phyloP scores from a whole-genome alignment of 2,329 filamentous ascomycete species.

The Sclerotinia spermophila region DNA sequence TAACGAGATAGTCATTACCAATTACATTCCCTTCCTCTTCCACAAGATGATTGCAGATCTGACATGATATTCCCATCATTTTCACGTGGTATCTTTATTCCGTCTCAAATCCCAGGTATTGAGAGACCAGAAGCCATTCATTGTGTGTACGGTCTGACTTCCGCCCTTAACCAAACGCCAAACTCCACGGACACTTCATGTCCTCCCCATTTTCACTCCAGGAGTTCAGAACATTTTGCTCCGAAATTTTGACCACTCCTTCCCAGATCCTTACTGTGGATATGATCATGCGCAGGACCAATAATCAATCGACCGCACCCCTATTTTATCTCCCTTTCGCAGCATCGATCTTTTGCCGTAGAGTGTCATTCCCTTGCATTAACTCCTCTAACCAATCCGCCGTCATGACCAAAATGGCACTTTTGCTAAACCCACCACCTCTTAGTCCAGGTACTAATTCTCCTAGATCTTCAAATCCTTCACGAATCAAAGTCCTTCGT shows the following conservation, averaged over 20 bases:
- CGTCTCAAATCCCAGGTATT: background rate
- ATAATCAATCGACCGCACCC: background rate
- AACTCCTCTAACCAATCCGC: constrained; percentile 76
- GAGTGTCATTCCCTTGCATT: constrained; percentile 61
- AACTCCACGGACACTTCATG: background rate
- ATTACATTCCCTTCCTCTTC: background rate
- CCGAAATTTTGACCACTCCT: background rate
- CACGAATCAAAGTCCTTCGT: constrained; percentile 72
- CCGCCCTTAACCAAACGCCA: background rate
- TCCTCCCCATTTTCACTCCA: background rate
- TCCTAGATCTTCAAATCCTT: constrained; percentile 77
- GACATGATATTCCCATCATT: background rate
- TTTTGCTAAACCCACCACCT: constrained; percentile 77
- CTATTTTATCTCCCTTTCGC: background rate
- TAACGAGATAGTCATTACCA: background rate
- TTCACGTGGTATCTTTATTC: constrained; percentile 3
- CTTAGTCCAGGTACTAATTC: constrained; percentile 71
- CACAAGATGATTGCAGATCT: background rate
- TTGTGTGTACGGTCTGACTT: background rate
- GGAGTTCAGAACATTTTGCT: background rate
- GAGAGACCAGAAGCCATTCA: background rate
- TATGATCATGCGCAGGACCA: background rate
- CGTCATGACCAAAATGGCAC: constrained; percentile 69
- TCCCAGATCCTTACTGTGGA: background rate
- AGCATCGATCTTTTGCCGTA: constrained; percentile 48